Evolutionary conservation across 345 rosid genomes (phyloP).

Genomic region (Noccaea caerulescens): DNA sequence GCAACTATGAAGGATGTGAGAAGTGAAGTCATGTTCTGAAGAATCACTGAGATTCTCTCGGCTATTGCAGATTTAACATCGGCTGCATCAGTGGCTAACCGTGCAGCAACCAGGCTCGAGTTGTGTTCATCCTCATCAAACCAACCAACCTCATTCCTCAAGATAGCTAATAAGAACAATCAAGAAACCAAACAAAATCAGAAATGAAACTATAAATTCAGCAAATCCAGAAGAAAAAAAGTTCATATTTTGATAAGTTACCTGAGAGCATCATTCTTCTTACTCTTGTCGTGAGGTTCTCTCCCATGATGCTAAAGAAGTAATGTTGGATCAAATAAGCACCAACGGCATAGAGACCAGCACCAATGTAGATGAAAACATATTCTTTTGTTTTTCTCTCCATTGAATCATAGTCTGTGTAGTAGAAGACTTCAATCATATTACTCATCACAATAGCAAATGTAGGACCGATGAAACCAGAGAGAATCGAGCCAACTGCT

Average conservation of each 20-base stretch:
- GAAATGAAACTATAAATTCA: neutral
- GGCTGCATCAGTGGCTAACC: slow-evolving; percentile 89
- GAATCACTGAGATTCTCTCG: slow-evolving; percentile 94
- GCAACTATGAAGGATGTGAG: slow-evolving; percentile 98
- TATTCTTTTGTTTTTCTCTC: slow-evolving; percentile 95
- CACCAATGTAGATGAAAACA: slow-evolving; percentile 97
- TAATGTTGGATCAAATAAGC: slow-evolving; percentile 98
- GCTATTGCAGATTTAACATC: slow-evolving; percentile 98
- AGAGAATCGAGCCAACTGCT: slow-evolving; percentile 85
- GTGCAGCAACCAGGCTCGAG: slow-evolving; percentile 88
- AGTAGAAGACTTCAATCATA: slow-evolving; percentile 98
- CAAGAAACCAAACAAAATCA: slow-evolving; percentile 24
- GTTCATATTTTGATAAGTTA: slow-evolving; percentile 28
- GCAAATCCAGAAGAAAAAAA: neutral
- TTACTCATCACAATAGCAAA: slow-evolving; percentile 97
- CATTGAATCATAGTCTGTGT: slow-evolving; percentile 81
- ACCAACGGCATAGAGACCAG: slow-evolving; percentile 91
- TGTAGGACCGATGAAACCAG: slow-evolving; percentile 95
- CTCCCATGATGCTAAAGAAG: slow-evolving; percentile 99
- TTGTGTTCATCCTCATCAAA: slow-evolving; percentile 98
- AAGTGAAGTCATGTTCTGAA: slow-evolving; percentile 98
- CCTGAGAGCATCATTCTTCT: slow-evolving; percentile 99
- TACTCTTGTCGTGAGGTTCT: slow-evolving; percentile 97
- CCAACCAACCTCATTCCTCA: slow-evolving; percentile 99
- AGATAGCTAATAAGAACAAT: slow-evolving; percentile 59